Conservation (phyloP, 495 filamentous ascomycete genomes). For the Penicillium soppii region DNA sequence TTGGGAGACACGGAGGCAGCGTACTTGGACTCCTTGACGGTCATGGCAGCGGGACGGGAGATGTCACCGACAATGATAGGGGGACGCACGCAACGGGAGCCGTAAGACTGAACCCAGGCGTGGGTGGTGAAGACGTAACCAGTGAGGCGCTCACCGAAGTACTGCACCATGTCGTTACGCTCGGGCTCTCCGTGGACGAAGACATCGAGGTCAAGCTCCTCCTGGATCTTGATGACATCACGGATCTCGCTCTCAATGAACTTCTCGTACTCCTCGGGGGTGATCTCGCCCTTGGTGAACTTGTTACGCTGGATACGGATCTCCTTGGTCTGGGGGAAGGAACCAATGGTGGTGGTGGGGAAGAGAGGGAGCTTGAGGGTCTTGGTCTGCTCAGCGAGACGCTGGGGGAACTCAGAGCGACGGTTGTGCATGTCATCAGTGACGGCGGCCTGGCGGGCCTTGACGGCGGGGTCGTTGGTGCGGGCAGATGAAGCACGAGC, state of each 20-base stretch:
- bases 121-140: constrained; percentile 99
- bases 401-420: constrained; percentile 78
- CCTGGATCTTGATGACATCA: constrained; percentile 90
- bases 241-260: constrained; percentile 99
- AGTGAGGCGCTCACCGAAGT: constrained; percentile 95
- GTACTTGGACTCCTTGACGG: constrained; percentile 99
- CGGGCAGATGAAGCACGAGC: constrained; percentile 84
- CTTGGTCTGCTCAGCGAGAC: constrained; percentile 82
- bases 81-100: constrained; percentile 95
- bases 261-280: constrained; percentile 84
- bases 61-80: constrained; percentile 98
- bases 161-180: constrained; percentile 99
- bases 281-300: constrained; percentile 98
- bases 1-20: constrained; percentile 93
- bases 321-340: constrained; percentile 98
- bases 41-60: constrained; percentile 94
- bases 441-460: constrained; percentile 87
- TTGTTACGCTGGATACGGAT: constrained; percentile 95
- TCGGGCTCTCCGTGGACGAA: constrained; percentile 98
- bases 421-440: constrained; percentile 85
- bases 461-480: constrained; percentile 95
- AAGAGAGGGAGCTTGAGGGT: constrained; percentile 90
- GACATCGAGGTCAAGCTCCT: constrained; percentile 94
- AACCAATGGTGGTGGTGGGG: constrained; percentile 98
- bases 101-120: constrained; percentile 98